These are phyloP conservation scores for Hygrophila difformis DNA, from an alignment of 257 asterid species.

Conservation along the genomic window DNA sequence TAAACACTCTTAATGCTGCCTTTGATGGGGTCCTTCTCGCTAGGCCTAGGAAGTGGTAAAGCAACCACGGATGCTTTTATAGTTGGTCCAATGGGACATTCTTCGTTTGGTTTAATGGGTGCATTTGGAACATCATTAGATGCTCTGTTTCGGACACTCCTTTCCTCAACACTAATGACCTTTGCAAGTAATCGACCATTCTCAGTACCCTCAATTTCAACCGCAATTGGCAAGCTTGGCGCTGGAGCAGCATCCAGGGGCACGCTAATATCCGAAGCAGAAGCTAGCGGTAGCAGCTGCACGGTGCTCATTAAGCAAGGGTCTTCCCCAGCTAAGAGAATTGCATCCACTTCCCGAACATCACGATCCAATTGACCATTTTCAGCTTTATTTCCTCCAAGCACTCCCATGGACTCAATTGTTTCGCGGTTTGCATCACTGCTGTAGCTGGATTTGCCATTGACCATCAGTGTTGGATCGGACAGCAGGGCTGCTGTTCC, in stretches of 20 bases:
- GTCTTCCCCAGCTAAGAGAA: constrained; percentile 32
- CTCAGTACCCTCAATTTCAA: constrained; percentile 59
- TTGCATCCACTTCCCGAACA: constrained; percentile 38
- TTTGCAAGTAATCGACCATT: constrained; percentile 70
- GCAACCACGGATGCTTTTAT: constrained; percentile 54
- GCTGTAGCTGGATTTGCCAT: constrained; percentile 22
- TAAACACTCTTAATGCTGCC: constrained; percentile 53
- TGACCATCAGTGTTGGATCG: constrained; percentile 36
- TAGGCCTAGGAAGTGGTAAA: constrained; percentile 38
- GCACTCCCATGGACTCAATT: constrained; percentile 10
- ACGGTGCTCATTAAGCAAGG: constrained; percentile 19
- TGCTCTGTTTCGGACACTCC: constrained; percentile 23
- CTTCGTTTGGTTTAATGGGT: constrained; percentile 23
- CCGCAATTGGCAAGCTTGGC: constrained; percentile 60
- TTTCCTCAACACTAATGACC: constrained; percentile 66
- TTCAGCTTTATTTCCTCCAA: constrained; percentile 1
- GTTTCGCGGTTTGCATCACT: constrained; percentile 28
- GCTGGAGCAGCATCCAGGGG: constrained; percentile 34
- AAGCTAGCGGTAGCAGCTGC: constrained; percentile 42
- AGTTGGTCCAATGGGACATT: constrained; percentile 31
- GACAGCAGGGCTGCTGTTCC: constrained; percentile 63
- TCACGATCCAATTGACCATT: constrained; percentile 13
- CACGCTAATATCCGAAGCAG: constrained; percentile 29
- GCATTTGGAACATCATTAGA: constrained; percentile 18
- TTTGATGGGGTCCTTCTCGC: constrained; percentile 36